Conservation (phyloP, 768 basidiomycete species). For the Mycena pura region DNA sequence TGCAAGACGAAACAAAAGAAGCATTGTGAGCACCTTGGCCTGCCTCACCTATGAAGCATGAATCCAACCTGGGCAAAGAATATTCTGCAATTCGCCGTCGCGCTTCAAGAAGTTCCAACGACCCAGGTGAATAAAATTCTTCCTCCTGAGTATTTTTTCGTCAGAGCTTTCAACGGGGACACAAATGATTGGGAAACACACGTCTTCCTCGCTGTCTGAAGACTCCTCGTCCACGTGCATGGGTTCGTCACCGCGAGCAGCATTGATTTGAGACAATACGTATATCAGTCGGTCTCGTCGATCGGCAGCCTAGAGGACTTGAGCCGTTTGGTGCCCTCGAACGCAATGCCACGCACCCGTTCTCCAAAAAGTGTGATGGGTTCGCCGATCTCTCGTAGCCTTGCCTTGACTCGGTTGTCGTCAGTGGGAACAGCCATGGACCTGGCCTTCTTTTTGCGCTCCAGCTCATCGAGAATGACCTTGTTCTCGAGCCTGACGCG, state of each 20-base stretch:
- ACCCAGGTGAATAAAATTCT: constrained; percentile 95
- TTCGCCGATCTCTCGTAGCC: constrained; percentile 92
- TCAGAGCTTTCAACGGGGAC: constrained; percentile 4
- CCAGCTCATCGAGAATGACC: constrained; percentile 92
- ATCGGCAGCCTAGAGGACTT: constrained; percentile 79
- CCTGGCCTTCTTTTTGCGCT: constrained; percentile 94
- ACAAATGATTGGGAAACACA: constrained; percentile 35
- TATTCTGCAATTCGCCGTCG: constrained; percentile 89
- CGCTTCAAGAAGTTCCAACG: constrained; percentile 84
- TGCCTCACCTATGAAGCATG: constrained; percentile 58
- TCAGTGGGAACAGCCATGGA: constrained; percentile 96
- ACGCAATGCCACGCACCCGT: constrained; percentile 67
- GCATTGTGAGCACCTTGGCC: constrained; percentile 81
- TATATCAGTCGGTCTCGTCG: constrained; percentile 94
- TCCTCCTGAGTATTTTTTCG: constrained; percentile 66
- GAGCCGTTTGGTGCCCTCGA: neutral
- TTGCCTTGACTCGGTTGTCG: constrained; percentile 88
- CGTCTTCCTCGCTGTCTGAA: constrained; percentile 78
- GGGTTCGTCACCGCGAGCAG: constrained; percentile 82
- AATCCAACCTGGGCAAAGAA: constrained; percentile 92
- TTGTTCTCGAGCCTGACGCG: constrained; percentile 82
- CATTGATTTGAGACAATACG: constrained; percentile 92
- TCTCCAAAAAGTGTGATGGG: constrained; percentile 98
- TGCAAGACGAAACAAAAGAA: constrained; percentile 56
- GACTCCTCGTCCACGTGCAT: constrained; percentile 78